Evolutionary conservation across 352 stramenopile species (phyloP).

Genomic region (Phytophthora europaea): DNA sequence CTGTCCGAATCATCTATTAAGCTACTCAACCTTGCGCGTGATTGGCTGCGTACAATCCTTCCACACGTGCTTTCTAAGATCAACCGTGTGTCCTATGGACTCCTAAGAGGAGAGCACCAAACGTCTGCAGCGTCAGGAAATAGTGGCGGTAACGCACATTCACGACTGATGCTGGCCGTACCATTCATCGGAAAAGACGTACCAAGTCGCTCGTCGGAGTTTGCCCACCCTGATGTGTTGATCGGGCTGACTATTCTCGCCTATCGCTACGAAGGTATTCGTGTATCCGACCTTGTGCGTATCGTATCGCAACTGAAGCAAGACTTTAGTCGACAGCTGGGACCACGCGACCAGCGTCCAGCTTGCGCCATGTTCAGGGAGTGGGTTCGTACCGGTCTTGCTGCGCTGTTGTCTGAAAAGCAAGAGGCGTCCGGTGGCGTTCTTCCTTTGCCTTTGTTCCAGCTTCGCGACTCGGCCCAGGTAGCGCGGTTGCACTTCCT

Average conservation of each 20-base stretch:
- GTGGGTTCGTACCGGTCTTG: conserved; percentile 72
- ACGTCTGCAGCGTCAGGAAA: conserved; percentile 51
- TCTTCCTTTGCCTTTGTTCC: conserved; percentile 96
- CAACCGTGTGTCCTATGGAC: conserved; percentile 98
- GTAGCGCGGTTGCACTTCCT: conserved; percentile 96
- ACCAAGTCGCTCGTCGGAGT: conserved; percentile 98
- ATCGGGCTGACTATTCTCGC: conserved; percentile 93
- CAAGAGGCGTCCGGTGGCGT: conserved; percentile 60
- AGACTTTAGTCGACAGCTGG: conserved; percentile 88
- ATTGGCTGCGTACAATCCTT: conserved; percentile 98
- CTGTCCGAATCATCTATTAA: conserved; percentile 94
- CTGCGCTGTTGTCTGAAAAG: conserved; percentile 36
- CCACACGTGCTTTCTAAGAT: conserved; percentile 99
- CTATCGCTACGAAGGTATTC: conserved; percentile 93
- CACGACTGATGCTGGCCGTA: conserved; percentile 96
- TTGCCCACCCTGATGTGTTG: conserved; percentile 98
- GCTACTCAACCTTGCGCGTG: conserved; percentile 98
- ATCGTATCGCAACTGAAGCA: conserved; percentile 92
- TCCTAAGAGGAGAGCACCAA: conserved; percentile 90
- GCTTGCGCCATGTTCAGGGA: conserved; percentile 82
- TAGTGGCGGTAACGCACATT: conserved; percentile 94
- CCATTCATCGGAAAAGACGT: conserved; percentile 99
- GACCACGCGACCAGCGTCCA: conserved; percentile 82
- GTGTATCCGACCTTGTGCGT: conserved; percentile 83
- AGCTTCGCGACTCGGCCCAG: conserved; percentile 97